phyloP scores from a whole-genome alignment of 371 early-diverging fungal species.

The Mucor plumbeus region DNA sequence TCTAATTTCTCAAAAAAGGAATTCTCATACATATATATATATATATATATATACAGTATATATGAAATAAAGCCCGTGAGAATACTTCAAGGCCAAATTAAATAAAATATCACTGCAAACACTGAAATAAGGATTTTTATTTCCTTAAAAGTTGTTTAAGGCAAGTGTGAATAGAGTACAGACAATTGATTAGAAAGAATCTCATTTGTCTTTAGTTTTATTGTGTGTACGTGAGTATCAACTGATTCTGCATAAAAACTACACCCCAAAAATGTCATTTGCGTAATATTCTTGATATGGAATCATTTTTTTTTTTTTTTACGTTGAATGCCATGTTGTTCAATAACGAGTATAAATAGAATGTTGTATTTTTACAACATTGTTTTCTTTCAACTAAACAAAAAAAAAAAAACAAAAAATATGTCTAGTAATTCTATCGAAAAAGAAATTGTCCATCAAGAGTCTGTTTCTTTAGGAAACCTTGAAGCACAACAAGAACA shows the following conservation, averaged over 20 bases:
- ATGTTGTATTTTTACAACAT: background rate
- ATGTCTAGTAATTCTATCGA: slow-evolving; percentile 11
- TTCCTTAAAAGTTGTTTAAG: background rate
- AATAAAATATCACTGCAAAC: slow-evolving; percentile 2
- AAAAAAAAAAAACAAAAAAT: background rate
- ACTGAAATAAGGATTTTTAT: background rate
- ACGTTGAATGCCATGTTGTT: no score
- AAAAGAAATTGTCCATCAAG: slow-evolving; percentile 19
- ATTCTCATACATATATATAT: no score
- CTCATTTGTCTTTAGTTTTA: background rate
- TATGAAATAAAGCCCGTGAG: background rate
- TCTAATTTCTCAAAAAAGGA: no score
- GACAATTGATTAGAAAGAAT: background rate
- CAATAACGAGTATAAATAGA: slow-evolving; percentile 2
- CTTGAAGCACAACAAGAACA: slow-evolving; percentile 1
- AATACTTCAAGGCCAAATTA: background rate
- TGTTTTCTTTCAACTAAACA: background rate
- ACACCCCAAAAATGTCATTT: background rate
- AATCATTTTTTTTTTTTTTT: no score
- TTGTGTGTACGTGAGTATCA: background rate
- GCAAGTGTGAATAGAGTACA: slow-evolving; percentile 6
- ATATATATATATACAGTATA: no score
- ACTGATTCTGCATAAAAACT: background rate
- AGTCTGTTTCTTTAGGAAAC: background rate
- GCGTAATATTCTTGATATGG: no score